phyloP scores from a whole-genome alignment of 1,284 basidiomycete genomes.

The Jaminaea rosea region DNA sequence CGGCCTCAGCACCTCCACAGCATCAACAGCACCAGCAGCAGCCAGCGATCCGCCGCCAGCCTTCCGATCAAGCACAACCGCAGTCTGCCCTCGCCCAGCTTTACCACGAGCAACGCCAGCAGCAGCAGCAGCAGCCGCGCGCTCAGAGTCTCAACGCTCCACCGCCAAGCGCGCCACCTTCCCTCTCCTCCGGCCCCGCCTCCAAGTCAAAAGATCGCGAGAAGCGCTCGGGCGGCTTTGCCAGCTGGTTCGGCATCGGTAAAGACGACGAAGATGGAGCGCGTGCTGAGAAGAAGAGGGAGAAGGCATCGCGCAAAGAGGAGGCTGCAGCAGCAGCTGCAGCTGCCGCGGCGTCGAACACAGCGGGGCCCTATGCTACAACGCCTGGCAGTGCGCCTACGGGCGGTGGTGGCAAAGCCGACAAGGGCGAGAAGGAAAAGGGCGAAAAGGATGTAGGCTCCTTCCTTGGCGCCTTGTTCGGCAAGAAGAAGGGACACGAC shows the following conservation, averaged over 20 bases:
- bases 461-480: conserved; percentile 38
- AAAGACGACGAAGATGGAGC: conserved; percentile 41
- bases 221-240: conserved; percentile 33
- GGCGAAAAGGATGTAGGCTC: conserved; percentile 32
- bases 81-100: background rate
- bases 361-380: background rate
- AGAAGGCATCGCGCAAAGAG: conserved; percentile 29
- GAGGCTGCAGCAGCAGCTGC: background rate
- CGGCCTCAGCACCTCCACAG: conserved; percentile 4
- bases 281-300: conserved; percentile 20
- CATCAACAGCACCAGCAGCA: background rate
- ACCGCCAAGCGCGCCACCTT: conserved; percentile 2
- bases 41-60: no score
- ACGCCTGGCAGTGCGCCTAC: background rate
- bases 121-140: conserved; percentile 5
- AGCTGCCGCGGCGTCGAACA: no score
- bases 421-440: conserved; percentile 12
- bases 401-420: background rate
- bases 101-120: no score
- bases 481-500: conserved; percentile 35
- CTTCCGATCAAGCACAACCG: background rate
- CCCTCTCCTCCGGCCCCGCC: conserved; percentile 1
- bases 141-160: background rate
- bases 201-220: conserved; percentile 29
- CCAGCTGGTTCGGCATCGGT: conserved; percentile 41